Base-by-base conservation (phyloP, 192 early-diverging fungal genomes). In the Backusella mclennaniae region DNA sequence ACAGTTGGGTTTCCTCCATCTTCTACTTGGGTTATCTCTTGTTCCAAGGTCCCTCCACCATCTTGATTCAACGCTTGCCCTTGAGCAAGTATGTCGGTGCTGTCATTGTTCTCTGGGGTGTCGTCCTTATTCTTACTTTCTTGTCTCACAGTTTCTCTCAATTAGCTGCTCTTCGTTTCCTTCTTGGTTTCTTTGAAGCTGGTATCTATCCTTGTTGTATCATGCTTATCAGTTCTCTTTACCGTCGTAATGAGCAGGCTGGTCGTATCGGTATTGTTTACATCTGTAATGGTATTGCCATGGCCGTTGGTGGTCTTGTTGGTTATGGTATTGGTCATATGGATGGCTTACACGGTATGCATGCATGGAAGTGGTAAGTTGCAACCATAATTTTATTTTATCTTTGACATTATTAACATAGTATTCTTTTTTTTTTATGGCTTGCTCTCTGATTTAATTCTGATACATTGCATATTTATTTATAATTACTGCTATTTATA, bases 11-110 rank as follows among this genome's bases (percentile, higher is more conserved):
- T 7, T 73, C 72, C 1, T 81, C 80, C n/a, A 74, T 81, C n/a
- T 81, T 81, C 74, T 81, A 81, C 38, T 68, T 81, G 35, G 79
- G 79, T 56, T 76, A 80, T 41, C 69, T 69, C 15, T 23, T 71
- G 15, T 75, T 49, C 74, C 74, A 75, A 56, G 66, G 73, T 9
- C 77, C 77, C 21, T 74, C 68, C 15, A 70, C 38, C 26, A 35
- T 73, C 63, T 46, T 79, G 29, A 79, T 79, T 26, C 77, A 79
- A 35, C 73, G 73, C 1, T 39, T 79, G 9, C 77, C 71, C 17
- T 46, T 74, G 14, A 52, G 56, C 8, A 73, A 73, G 29, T 73
- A 73, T 33, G 41, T 76, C 5, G 79, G 79, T 29, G 19, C 35
- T 26, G 56, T 76, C 53, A 66, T 80, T 31, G 3, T 26, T 6